These are phyloP conservation scores for Crithidia brevicula DNA, from an alignment of 208 protist genomes.

Conservation along the genomic window DNA sequence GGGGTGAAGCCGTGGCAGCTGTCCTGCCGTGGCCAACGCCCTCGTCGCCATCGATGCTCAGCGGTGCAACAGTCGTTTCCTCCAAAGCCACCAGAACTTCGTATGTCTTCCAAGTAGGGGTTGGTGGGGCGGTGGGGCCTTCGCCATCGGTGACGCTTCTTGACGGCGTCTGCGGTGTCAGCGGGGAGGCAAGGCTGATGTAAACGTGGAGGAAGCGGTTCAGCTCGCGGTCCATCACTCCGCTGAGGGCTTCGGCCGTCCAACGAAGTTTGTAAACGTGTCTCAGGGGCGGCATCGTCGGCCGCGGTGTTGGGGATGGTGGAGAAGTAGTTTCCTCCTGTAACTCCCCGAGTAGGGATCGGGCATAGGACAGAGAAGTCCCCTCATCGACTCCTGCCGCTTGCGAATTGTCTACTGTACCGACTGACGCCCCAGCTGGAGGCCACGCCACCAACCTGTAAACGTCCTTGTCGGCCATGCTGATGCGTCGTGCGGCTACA, in stretches of 20 bases:
- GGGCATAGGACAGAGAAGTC: background rate
- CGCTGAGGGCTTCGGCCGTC: conserved; percentile 34
- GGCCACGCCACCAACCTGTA: conserved; percentile 10
- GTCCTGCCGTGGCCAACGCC: conserved; percentile 8
- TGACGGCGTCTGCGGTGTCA: conserved; percentile 3
- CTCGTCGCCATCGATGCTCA: conserved; percentile 4
- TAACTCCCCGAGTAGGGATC: no score
- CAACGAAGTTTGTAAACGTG: conserved; percentile 60
- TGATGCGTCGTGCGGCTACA: background rate
- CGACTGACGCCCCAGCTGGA: no score
- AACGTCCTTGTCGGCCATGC: background rate
- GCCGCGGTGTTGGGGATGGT: conserved; percentile 5
- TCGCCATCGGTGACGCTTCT: background rate
- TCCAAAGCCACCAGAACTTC: conserved; percentile 53
- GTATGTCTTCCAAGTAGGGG: conserved; percentile 26
- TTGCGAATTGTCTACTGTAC: no score
- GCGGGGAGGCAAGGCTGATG: conserved; percentile 67
- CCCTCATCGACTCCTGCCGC: background rate
- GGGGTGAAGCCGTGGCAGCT: background rate
- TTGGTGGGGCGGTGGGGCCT: background rate
- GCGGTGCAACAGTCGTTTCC: conserved; percentile 29
- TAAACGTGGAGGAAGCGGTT: conserved; percentile 70
- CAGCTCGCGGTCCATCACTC: conserved; percentile 44
- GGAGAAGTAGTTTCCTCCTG: background rate
- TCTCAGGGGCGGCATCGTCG: conserved; percentile 35